phyloP scores from a whole-genome alignment of 768 basidiomycete species.

The Agrocybe pediades region DNA sequence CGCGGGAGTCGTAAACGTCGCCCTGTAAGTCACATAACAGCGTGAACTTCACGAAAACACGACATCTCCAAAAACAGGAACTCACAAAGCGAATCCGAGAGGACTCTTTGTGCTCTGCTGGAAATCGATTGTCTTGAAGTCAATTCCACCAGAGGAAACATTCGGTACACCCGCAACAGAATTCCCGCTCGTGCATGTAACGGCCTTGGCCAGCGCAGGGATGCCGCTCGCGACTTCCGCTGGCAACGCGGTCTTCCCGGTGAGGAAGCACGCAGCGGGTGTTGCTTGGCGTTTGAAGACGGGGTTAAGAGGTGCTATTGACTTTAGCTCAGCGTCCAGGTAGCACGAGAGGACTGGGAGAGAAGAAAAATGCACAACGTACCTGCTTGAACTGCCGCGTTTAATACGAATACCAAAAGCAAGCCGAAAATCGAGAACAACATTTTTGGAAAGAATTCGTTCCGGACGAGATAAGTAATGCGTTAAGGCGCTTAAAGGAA shows the following conservation, averaged over 20 bases:
- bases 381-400: constrained; percentile 9
- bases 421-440: constrained; percentile 2
- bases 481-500: neutral
- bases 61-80: too few relatives aligned
- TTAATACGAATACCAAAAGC: neutral
- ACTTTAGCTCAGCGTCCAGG: too few relatives aligned
- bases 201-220: constrained; percentile 8
- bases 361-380: neutral
- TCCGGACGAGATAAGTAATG: constrained; percentile 2
- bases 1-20: constrained; percentile 13
- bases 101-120: constrained; percentile 15
- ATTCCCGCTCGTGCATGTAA: constrained; percentile 10
- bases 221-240: constrained; percentile 13
- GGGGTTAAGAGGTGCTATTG: constrained; percentile 8
- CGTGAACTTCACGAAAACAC: neutral
- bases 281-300: constrained; percentile 9
- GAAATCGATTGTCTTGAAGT: constrained; percentile 16
- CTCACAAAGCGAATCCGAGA: constrained; percentile 16
- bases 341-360: neutral
- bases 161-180: constrained; percentile 12
- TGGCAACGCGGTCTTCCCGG: constrained; percentile 13
- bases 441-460: constrained; percentile 4
- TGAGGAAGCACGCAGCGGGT: constrained; percentile 15
- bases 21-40: neutral
- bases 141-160: constrained; percentile 14